Evolutionary conservation across 2,329 filamentous ascomycete genomes (phyloP).

Genomic region (Alternaria ethzedia): DNA sequence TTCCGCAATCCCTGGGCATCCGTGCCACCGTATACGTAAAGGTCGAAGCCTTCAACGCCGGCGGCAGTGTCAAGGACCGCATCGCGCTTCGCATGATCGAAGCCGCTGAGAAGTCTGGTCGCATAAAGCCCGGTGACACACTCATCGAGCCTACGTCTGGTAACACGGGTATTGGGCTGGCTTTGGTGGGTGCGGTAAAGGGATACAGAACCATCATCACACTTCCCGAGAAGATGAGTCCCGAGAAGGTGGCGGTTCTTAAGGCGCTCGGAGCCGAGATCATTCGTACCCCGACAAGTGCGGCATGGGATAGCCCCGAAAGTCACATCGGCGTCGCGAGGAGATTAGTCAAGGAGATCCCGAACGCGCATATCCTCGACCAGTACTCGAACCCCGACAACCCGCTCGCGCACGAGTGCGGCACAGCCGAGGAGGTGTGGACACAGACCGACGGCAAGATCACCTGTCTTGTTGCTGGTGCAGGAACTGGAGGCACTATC

Average conservation of each 20-base stretch:
- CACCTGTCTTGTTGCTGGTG: conserved; percentile 84
- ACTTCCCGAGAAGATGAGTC: conserved; percentile 98
- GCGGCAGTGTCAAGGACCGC: conserved; percentile 91
- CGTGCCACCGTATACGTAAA: conserved; percentile 90
- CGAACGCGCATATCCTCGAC: conserved; percentile 95
- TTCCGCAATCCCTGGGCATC: conserved; percentile 89
- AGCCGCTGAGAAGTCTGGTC: conserved; percentile 86
- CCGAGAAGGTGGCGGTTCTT: conserved; percentile 95
- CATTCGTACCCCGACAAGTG: conserved; percentile 94
- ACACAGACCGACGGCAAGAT: conserved; percentile 83
- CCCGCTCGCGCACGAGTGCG: conserved; percentile 89
- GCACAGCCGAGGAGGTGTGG: conserved; percentile 97
- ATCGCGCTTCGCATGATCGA: conserved; percentile 98
- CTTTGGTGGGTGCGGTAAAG: conserved; percentile 92
- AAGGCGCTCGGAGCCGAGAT: conserved; percentile 95
- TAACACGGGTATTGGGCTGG: conserved; percentile 96
- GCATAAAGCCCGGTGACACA: conserved; percentile 96
- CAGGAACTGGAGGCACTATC: conserved; percentile 94
- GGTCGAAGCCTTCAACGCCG: conserved; percentile 91
- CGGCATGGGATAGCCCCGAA: conserved; percentile 92
- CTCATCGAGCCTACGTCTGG: conserved; percentile 97
- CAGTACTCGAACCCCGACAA: conserved; percentile 95
- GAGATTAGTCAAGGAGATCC: conserved; percentile 90
- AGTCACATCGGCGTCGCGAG: conserved; percentile 95
- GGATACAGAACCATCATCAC: conserved; percentile 99